phyloP scores from a whole-genome alignment of 345 rosid species.

The Passiflora organensis region DNA sequence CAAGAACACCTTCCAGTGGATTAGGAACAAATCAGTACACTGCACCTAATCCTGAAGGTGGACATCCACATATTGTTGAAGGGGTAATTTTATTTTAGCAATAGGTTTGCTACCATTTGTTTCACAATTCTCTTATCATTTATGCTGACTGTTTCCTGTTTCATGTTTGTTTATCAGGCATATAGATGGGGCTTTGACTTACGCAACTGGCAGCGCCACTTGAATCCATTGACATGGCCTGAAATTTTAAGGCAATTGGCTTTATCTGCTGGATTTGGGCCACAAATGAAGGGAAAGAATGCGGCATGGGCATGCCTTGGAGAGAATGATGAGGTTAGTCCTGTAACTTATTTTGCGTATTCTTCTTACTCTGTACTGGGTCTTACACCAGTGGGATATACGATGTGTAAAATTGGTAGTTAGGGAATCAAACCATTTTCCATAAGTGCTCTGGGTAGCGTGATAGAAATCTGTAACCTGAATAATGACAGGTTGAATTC shows the following conservation, averaged over 20 bases:
- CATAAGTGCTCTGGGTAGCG: no score
- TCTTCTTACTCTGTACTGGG: background rate
- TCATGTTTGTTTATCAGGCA: slow-evolving; percentile 57
- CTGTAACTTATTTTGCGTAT: background rate
- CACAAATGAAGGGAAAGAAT: slow-evolving; percentile 59
- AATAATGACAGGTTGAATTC: no score
- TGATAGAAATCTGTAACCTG: no score
- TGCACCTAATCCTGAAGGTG: slow-evolving; percentile 92
- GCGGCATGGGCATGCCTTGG: slow-evolving; percentile 36
- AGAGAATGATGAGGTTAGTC: slow-evolving; percentile 65
- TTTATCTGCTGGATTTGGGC: slow-evolving; percentile 87
- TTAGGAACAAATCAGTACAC: slow-evolving; percentile 72
- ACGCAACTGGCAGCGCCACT: slow-evolving; percentile 85
- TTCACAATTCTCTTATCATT: slow-evolving; percentile 8
- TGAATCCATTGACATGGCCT: slow-evolving; percentile 90
- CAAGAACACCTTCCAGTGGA: slow-evolving; percentile 80
- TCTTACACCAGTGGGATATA: no score
- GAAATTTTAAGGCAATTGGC: slow-evolving; percentile 91
- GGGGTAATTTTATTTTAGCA: slow-evolving; percentile 56
- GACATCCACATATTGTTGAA: slow-evolving; percentile 89
- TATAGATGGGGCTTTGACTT: slow-evolving; percentile 98
- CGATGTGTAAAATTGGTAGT: no score
- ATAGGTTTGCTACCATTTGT: slow-evolving; percentile 7
- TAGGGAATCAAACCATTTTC: no score
- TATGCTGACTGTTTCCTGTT: slow-evolving; percentile 10